phyloP scores from a whole-genome alignment of 139 green algal species.

The Astrephomene gubernaculifera region DNA sequence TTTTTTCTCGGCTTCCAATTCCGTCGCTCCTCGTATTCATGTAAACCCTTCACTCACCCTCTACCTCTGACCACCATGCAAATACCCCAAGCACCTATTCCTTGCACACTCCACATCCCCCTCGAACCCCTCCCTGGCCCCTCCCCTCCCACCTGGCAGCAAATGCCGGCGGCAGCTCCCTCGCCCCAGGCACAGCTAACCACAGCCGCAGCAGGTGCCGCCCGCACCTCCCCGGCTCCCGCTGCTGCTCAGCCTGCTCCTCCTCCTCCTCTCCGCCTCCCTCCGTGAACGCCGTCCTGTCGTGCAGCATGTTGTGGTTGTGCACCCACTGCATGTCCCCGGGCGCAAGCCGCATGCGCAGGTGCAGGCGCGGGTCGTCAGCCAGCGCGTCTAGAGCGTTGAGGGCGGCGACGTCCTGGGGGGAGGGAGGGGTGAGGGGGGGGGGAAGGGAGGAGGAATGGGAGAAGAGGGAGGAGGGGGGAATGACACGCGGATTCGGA shows the following conservation, averaged over 20 bases:
- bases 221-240: too few species aligned
- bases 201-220: constrained; percentile 41
- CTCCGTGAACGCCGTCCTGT: constrained; percentile 9
- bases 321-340: constrained; percentile 37
- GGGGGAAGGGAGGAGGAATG: not conserved
- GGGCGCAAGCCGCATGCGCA: constrained; percentile 31
- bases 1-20: not conserved
- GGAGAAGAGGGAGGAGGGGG: too few species aligned
- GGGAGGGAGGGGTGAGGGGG: not conserved
- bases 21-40: too few species aligned
- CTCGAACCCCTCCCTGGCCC: not conserved
- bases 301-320: constrained; percentile 47
- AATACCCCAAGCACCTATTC: not conserved
- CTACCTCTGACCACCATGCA: too few species aligned
- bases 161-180: constrained; percentile 29
- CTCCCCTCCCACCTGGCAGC: constrained; percentile 14
- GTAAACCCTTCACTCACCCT: too few species aligned
- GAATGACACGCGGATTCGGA: too few species aligned
- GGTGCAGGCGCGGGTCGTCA: constrained; percentile 25
- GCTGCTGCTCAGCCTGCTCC: constrained; percentile 1
- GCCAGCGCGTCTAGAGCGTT: constrained; percentile 10
- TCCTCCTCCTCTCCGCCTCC: too few species aligned
- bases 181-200: constrained; percentile 21
- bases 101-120: not conserved
- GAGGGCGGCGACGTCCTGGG: constrained; percentile 28